Percentiles rank a stretch among this genome's conserved stretches.
Evolutionary conservation across 2,329 filamentous ascomycete species (phyloP).

Genomic region (Pezicula rhizophila): DNA sequence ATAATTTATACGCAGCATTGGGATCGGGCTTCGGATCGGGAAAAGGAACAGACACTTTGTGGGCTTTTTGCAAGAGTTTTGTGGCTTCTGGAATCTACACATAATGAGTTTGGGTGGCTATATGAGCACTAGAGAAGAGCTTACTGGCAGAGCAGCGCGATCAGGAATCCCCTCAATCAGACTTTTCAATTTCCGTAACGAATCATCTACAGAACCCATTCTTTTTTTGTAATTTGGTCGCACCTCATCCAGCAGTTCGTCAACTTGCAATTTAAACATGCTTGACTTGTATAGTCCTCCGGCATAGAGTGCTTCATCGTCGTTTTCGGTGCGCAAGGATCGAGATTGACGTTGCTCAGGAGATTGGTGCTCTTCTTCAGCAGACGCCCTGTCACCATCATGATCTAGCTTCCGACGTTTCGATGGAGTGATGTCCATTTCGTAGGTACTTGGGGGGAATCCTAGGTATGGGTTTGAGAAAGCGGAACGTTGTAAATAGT

Average conservation of each 20-base stretch:
- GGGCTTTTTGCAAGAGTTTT: constrained; percentile 58
- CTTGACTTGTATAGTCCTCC: constrained; percentile 52
- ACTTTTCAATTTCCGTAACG: constrained; percentile 47
- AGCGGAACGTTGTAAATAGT: too few relatives aligned
- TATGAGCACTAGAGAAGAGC: constrained; percentile 2
- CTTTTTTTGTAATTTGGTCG: constrained; percentile 52
- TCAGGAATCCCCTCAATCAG: constrained; percentile 51
- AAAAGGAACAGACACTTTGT: constrained; percentile 72
- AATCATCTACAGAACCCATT: constrained; percentile 44
- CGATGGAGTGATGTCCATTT: constrained; percentile 19
- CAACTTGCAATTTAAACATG: constrained; percentile 61
- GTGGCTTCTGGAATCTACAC: constrained; percentile 63
- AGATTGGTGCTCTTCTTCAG: constrained; percentile 1
- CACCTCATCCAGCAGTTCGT: constrained; percentile 54
- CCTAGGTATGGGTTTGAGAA: background rate
- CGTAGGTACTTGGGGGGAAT: background rate
- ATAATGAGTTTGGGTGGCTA: background rate
- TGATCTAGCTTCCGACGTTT: constrained; percentile 30
- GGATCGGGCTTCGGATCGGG: constrained; percentile 71
- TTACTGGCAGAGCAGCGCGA: constrained; percentile 38
- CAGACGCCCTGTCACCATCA: constrained; percentile 5
- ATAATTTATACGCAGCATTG: constrained; percentile 75
- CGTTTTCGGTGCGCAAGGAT: constrained; percentile 13
- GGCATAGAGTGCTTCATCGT: constrained; percentile 33
- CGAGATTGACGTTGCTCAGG: constrained; percentile 6